These are phyloP conservation scores for Coniella vitis DNA, from an alignment of 2,329 filamentous ascomycete genomes.

Conservation along the genomic window DNA sequence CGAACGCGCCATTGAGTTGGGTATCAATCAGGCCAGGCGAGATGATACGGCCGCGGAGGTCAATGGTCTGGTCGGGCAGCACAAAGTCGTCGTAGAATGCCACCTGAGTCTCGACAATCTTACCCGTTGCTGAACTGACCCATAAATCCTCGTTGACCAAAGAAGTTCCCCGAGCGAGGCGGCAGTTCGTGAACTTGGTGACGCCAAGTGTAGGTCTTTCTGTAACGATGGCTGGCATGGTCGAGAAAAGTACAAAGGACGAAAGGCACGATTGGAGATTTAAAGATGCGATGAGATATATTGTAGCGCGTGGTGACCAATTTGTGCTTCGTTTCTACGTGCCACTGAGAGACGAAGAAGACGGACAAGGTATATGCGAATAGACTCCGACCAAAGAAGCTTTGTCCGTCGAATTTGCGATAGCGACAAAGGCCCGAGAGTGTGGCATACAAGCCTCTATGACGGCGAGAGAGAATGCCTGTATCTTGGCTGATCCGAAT, in stretches of 20 bases:
- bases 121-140: conserved; percentile 75
- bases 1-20: conserved; percentile 87
- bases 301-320: too few species aligned
- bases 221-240: conserved; percentile 43
- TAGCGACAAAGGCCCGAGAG: background rate
- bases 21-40: conserved; percentile 84
- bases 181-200: conserved; percentile 86
- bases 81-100: conserved; percentile 62
- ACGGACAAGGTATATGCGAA: too few species aligned
- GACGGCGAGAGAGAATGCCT: background rate
- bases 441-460: too few species aligned
- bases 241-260: conserved; percentile 23
- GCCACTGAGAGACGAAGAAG: too few species aligned
- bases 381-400: too few species aligned
- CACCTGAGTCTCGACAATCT: conserved; percentile 66
- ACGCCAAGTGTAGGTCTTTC: conserved; percentile 45
- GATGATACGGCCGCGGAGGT: conserved; percentile 77
- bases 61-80: conserved; percentile 66
- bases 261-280: background rate
- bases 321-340: too few species aligned
- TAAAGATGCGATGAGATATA: background rate
- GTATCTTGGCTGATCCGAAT: conserved; percentile 9
- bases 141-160: conserved; percentile 78
- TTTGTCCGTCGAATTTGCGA: too few species aligned
- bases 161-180: conserved; percentile 59